Percentiles rank a stretch among this genome's conserved stretches.
Conservation (phyloP, 2,329 filamentous ascomycete species). For the Xylariaceae sp. region DNA sequence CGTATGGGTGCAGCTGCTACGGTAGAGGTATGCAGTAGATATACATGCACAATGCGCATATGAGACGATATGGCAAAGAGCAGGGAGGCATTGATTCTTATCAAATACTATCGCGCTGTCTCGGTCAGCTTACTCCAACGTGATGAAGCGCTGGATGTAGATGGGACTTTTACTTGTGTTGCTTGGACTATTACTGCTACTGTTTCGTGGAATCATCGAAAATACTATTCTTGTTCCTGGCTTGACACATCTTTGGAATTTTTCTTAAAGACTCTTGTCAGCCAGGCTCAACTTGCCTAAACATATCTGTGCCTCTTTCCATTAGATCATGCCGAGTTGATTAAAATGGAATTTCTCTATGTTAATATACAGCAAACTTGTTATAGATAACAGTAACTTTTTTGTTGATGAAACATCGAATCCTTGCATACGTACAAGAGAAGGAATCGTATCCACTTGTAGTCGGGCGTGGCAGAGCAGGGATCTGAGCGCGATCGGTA, state of each 20-base stretch:
- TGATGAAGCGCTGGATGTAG: background rate
- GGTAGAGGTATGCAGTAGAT: constrained; percentile 11
- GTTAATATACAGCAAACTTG: background rate
- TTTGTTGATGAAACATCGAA: constrained; percentile 10
- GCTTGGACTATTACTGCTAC: background rate
- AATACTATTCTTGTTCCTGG: constrained; percentile 5
- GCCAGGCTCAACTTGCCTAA: background rate
- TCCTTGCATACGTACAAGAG: constrained; percentile 13
- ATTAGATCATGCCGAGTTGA: constrained; percentile 2
- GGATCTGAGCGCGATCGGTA: constrained; percentile 24
- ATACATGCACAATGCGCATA: constrained; percentile 6
- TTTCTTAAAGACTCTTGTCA: background rate
- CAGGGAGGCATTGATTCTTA: constrained; percentile 13
- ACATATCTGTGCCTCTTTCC: background rate
- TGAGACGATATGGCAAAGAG: constrained; percentile 10
- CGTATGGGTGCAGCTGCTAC: background rate
- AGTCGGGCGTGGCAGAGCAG: constrained; percentile 25
- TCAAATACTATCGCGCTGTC: constrained; percentile 23
- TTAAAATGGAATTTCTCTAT: too few relatives aligned
- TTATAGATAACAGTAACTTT: constrained; percentile 3
- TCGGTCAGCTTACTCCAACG: constrained; percentile 30
- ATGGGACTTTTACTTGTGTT: background rate
- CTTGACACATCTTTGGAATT: background rate
- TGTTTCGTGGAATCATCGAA: background rate
- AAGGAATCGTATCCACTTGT: constrained; percentile 9